Percentiles rank a stretch among this genome's conserved stretches.
phyloP scores from a whole-genome alignment of 2,329 filamentous ascomycete genomes.

The Aspergillus sergii region DNA sequence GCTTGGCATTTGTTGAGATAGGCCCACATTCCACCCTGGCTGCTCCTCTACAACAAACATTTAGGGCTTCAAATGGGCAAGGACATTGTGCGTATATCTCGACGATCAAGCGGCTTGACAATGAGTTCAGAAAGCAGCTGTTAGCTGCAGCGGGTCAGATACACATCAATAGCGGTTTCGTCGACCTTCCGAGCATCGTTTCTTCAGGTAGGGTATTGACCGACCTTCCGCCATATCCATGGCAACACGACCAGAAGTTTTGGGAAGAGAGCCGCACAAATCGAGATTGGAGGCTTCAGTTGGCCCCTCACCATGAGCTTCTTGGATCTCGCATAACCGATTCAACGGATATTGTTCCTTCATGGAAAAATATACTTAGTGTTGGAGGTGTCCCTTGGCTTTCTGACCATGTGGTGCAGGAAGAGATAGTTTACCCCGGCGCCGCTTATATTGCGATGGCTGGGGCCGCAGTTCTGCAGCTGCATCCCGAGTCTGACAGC shows the following conservation, averaged over 20 bases:
- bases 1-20: background rate
- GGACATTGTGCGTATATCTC: too few relatives aligned
- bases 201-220: background rate
- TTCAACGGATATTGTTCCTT: constrained; percentile 22
- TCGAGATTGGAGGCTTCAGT: constrained; percentile 6
- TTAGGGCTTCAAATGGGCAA: too few relatives aligned
- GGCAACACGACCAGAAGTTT: constrained; percentile 4
- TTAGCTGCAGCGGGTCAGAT: too few relatives aligned
- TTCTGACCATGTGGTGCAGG: constrained; percentile 42
- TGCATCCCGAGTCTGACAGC: background rate
- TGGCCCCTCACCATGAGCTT: constrained; percentile 13
- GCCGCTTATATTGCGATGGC: constrained; percentile 21
- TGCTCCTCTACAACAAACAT: too few relatives aligned
- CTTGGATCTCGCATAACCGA: constrained; percentile 17
- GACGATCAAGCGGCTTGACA: too few relatives aligned
- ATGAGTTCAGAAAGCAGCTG: too few relatives aligned
- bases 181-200: too few relatives aligned
- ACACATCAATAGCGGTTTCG: too few relatives aligned
- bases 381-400: constrained; percentile 43
- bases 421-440: constrained; percentile 17
- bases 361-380: constrained; percentile 49
- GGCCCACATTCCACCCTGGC: background rate
- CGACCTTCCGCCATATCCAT: constrained; percentile 9
- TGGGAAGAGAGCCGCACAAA: constrained; percentile 11
- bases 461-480: constrained; percentile 10